Evolutionary conservation across 352 stramenopile species (phyloP).

Genomic region (Pythium phragmitis): DNA sequence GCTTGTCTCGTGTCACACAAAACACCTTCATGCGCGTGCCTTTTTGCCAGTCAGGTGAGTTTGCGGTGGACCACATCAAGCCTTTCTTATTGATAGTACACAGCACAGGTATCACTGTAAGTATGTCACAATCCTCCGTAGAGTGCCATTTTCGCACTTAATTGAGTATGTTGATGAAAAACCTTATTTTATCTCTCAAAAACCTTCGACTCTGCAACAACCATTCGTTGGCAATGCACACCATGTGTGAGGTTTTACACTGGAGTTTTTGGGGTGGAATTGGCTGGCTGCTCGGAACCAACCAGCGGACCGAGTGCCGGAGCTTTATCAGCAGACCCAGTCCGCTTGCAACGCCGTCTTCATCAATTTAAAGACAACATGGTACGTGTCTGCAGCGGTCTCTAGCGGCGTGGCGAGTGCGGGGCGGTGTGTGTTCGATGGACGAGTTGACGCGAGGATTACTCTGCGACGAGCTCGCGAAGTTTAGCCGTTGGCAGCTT

Average conservation of each 20-base stretch:
- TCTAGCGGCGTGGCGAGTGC: conserved; percentile 3
- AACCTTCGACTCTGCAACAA: not conserved
- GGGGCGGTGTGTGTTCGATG: conserved; percentile 1
- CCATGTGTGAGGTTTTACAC: conserved; percentile 28
- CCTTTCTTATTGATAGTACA: conserved; percentile 1
- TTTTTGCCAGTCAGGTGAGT: conserved; percentile 23
- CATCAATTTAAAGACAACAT: conserved; percentile 86
- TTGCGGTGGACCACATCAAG: conserved; percentile 19
- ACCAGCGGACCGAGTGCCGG: conserved; percentile 31
- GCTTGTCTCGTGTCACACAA: conserved; percentile 25
- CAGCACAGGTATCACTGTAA: not conserved
- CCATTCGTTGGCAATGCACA: conserved; percentile 18
- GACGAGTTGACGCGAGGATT: not conserved
- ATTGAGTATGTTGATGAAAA: not conserved
- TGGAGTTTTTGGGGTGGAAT: conserved; percentile 20
- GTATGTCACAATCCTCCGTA: not conserved
- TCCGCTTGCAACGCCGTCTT: conserved; percentile 79
- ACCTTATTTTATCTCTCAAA: conserved; percentile 10
- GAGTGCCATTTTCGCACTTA: conserved; percentile 20
- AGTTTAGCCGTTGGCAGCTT: not conserved
- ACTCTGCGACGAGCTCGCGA: not conserved
- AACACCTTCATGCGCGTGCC: conserved; percentile 16
- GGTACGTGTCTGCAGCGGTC: conserved; percentile 42
- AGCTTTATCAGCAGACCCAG: conserved; percentile 33
- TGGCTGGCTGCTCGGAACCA: conserved; percentile 43